These are phyloP conservation scores for Mychonastes homosphaera DNA, from an alignment of 139 green algal genomes.

Conservation along the genomic window DNA sequence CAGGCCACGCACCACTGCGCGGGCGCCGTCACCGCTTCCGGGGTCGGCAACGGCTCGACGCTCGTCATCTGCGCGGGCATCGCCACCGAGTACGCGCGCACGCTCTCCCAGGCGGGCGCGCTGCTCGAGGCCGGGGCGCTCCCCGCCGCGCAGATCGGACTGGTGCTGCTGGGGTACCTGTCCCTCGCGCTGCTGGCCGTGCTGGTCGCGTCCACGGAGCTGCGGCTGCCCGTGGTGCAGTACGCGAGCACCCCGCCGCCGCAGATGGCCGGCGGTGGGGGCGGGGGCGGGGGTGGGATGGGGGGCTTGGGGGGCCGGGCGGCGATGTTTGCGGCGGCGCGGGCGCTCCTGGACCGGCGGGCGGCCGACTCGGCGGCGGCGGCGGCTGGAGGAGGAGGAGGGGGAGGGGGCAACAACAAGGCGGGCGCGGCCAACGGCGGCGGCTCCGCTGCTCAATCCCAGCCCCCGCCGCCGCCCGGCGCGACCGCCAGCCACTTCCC, in stretches of 20 bases:
- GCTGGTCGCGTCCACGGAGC: conserved; percentile 27
- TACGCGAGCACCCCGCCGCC: conserved; percentile 26
- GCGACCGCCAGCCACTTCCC: conserved; percentile 23
- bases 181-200: conserved; percentile 31
- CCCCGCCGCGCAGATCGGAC: conserved; percentile 1
- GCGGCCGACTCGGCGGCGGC: conserved; percentile 2
- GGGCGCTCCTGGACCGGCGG: conserved; percentile 12
- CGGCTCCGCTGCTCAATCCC: no score
- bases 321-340: conserved; percentile 12
- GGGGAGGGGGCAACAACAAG: not conserved
- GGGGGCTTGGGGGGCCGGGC: no score
- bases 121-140: conserved; percentile 19
- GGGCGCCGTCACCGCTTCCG: conserved; percentile 34
- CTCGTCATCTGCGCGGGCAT: conserved; percentile 47
- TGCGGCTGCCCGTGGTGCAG: conserved; percentile 41
- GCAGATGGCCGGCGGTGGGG: not conserved
- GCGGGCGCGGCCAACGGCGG: no score
- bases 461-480: not conserved
- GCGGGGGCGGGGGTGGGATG: no score
- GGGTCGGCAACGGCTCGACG: conserved; percentile 39
- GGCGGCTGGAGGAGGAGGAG: not conserved
- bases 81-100: conserved; percentile 35
- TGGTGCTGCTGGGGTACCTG: conserved; percentile 27
- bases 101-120: conserved; percentile 26
- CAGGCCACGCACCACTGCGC: conserved; percentile 36